Base-by-base conservation (phyloP, 176 grass and related monocot genomes). In the Eleusine coracana region DNA sequence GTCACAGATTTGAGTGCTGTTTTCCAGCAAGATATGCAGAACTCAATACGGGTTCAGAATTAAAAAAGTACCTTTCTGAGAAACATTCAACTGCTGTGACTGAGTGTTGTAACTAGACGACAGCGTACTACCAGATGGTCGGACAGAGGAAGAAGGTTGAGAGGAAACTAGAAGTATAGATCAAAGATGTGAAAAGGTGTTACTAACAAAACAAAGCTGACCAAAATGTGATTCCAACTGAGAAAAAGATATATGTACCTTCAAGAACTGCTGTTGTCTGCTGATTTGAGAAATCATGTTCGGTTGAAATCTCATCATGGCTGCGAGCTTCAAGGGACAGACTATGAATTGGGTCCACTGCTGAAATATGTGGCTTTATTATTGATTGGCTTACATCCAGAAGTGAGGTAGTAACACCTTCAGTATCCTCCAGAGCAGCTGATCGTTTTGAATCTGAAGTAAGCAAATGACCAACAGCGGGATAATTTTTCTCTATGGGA, bases 71-170 rank as follows among this genome's bases (percentile, higher is more conserved):
- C 91, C 91, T 97, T 87, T 93, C 52, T 91, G 94, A 2, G 46
- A 68, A 78, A 88, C 81, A 54, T 68, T 85, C 42, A 85, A 42
- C 48, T 83, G 86, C n/a, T 92, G 87, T 68, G 82, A 83, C 9
- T 70, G 87, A 68, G 66, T 97, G 84, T 73, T 93, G 86, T 91
- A 91, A 69, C 85, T 87, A 68, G 91, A 92, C 28, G 91, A 84
- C 52, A 81, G 88, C 55, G 62, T 89, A 62, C 71, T 83, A 70
- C 87, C 89, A 76, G 86, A 82, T 75, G 72, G 59, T 65, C 73
- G 67, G 40, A 18, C 82, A 73, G 81, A 74, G 9, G 90, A 87
- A 85, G 90, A 87, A 85, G 59, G 80, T 56, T 81, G 83, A 49
- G 72, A 81, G 41, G 77, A 87, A 64, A 87, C 93, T 90, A 85